Percentiles rank a stretch among this genome's conserved stretches.
Evolutionary conservation across 345 rosid species (phyloP).

Genomic region (Firmiana major): DNA sequence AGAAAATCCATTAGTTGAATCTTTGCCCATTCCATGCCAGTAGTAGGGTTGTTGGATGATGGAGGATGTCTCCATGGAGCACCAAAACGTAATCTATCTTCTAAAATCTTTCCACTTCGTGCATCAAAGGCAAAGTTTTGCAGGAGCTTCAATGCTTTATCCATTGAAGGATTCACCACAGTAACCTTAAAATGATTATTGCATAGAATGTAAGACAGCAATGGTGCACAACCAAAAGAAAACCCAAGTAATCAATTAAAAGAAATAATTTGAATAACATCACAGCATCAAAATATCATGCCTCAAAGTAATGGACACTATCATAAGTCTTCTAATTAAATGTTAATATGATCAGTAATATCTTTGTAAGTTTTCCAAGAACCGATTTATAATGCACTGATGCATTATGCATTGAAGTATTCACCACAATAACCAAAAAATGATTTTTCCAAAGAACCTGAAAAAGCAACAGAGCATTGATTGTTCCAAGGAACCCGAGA

Average conservation of each 20-base stretch:
- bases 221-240: background rate
- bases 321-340: background rate
- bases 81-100: slow-evolving; percentile 73
- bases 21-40: slow-evolving; percentile 64
- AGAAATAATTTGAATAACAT: background rate
- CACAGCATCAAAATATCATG: background rate
- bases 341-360: background rate
- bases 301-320: background rate
- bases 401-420: background rate
- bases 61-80: slow-evolving; percentile 97
- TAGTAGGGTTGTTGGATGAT: slow-evolving; percentile 33
- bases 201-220: background rate
- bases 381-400: background rate
- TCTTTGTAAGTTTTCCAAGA: background rate
- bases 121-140: slow-evolving; percentile 72
- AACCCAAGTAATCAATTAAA: background rate
- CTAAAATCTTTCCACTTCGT: slow-evolving; percentile 53
- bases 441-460: background rate
- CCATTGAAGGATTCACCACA: slow-evolving; percentile 93
- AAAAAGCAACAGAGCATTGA: background rate
- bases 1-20: slow-evolving; percentile 92
- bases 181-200: slow-evolving; percentile 41
- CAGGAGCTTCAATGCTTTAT: slow-evolving; percentile 60
- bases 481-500: too few relatives aligned
- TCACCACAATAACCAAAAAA: background rate